Conservation (phyloP, 768 basidiomycete genomes). For the Bullera alba region DNA sequence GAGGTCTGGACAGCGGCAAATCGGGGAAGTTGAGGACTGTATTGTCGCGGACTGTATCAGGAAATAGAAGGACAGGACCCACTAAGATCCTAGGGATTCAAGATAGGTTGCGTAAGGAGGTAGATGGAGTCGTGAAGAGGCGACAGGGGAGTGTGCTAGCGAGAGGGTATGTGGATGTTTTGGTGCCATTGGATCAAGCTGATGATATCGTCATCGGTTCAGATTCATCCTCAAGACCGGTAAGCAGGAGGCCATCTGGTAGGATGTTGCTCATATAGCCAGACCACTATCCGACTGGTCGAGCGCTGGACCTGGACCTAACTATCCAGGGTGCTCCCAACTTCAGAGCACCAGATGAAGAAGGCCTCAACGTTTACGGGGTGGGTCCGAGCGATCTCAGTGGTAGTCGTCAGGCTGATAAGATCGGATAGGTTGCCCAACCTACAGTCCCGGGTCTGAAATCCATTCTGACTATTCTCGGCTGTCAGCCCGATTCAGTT, state of each 20-base stretch:
- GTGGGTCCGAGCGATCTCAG: conserved; percentile 38
- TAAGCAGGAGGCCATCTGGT: conserved; percentile 63
- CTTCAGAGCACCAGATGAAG: conserved; percentile 74
- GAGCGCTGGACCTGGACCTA: conserved; percentile 82
- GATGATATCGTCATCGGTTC: neutral
- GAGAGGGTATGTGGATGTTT: conserved; percentile 32
- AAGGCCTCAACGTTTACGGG: conserved; percentile 83
- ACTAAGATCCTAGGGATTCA: conserved; percentile 30
- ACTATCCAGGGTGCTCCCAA: conserved; percentile 93
- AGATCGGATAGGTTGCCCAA: conserved; percentile 57
- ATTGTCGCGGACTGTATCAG: too few relatives aligned
- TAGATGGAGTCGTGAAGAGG: conserved; percentile 44
- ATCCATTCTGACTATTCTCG: conserved; percentile 76
- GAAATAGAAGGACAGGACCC: neutral
- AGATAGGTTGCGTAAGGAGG: conserved; percentile 32
- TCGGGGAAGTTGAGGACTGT: too few relatives aligned
- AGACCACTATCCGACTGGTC: conserved; percentile 47
- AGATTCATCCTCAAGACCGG: conserved; percentile 93
- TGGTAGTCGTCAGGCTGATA: neutral
- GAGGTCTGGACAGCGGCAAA: too few relatives aligned
- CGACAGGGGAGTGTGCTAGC: conserved; percentile 39
- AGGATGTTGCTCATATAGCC: conserved; percentile 11
- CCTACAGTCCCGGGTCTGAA: conserved; percentile 85
- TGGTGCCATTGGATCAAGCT: neutral
- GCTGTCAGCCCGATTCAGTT: conserved; percentile 30